Base-by-base conservation (phyloP, 192 early-diverging fungal species). In the Coemansia sp. region DNA sequence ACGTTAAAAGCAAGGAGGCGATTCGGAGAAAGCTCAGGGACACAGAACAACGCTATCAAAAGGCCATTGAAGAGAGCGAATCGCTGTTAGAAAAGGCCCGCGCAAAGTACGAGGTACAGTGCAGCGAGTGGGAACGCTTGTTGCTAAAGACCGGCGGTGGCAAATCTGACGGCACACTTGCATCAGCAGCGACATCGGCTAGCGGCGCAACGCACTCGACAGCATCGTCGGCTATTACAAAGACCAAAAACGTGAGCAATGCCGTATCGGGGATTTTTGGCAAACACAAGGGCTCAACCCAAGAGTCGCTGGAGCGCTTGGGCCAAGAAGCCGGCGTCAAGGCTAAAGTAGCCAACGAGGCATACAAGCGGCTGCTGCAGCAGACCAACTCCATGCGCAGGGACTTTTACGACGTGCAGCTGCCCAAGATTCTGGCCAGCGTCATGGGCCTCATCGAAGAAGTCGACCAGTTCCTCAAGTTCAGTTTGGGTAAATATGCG, bases 291-390 rank as follows among this genome's bases (percentile, higher is more conserved):
- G 70, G 69, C 21, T 24, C 70, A 24, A 72, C 74, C 51, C 73
- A 69, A 18, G 79, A 82, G 73, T 74, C 91, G 87, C 83, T 93
- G 21, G 85, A 90, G 39, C 88, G 87, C 48, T 71, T 86, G 43
- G 95, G 95, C 70, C 92, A 97, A 63, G 97, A 96, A 42, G 93
- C 97, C 2, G 84, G 89, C 31, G 73, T 84, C 34, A 95, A 94
- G 63, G 94, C 92, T 2, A 87, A 91, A 24, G 59, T 84, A 23
- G 88, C 93, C 21, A 92, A 98, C 66, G 88, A 93, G 18, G 83
- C 74, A 40, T 99, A 99, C 75, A 92, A 92, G 70, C 65, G 82
- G 24, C 91, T 96, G 57, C 80, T 99, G 55, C 73, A 82, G 8
- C 67, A 79, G 60, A 92, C 93, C 10, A 96, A 95, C 67, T 66